Evolutionary conservation across 495 filamentous ascomycete species (phyloP).

Genomic region (Bryoglossum gracile): DNA sequence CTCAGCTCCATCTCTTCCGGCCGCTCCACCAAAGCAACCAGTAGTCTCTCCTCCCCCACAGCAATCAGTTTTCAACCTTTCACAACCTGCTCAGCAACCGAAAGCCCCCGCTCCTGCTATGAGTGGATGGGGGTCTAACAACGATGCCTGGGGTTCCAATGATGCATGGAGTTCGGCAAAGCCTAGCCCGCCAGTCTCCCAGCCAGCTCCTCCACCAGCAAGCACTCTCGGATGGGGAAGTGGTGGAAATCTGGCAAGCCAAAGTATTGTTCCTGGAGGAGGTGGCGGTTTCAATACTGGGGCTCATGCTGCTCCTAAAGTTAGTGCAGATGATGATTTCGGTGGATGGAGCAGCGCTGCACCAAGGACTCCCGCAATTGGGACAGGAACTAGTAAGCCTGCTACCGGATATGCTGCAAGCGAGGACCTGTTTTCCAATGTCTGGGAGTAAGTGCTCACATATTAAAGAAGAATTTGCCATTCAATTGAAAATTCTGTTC

Average conservation of each 20-base stretch:
- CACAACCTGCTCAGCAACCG: conserved; percentile 41
- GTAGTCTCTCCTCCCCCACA: conserved; percentile 35
- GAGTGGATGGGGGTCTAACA: conserved; percentile 30
- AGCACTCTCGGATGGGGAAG: conserved; percentile 46
- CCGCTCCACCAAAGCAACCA: conserved; percentile 38
- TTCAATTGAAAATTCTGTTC: not conserved
- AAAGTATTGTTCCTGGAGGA: conserved; percentile 47
- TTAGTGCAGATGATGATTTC: conserved; percentile 84
- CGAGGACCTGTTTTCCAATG: conserved; percentile 90
- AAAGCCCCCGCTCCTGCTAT: conserved; percentile 24
- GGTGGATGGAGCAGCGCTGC: conserved; percentile 81
- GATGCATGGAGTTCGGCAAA: conserved; percentile 45
- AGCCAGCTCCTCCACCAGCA: conserved; percentile 34
- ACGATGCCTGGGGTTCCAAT: conserved; percentile 48
- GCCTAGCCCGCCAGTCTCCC: conserved; percentile 25
- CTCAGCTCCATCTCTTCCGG: conserved; percentile 45
- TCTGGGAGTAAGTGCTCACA: conserved; percentile 50
- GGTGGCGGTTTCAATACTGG: conserved; percentile 40
- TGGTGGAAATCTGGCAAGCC: conserved; percentile 46
- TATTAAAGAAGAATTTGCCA: not conserved
- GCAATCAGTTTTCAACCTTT: conserved; percentile 71
- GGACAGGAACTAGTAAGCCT: conserved; percentile 42
- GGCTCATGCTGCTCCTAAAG: conserved; percentile 49
- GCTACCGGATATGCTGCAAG: conserved; percentile 51
- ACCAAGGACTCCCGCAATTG: conserved; percentile 35